Evolutionary conservation across 805 yeast genomes (phyloP).

Genomic region (Yamadazyma endophytica): DNA sequence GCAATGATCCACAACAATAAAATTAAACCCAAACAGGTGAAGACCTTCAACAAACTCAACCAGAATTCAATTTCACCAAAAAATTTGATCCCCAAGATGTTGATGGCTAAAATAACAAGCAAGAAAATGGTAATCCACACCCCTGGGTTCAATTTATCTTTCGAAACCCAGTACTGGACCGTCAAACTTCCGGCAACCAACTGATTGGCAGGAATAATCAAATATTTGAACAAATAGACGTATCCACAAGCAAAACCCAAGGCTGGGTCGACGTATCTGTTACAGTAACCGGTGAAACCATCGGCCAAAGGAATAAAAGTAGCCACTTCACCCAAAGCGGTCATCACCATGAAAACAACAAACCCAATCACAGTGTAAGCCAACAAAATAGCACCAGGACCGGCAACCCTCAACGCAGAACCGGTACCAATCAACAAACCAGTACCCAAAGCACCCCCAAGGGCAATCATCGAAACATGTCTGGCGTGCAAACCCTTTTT

Average conservation of each 20-base stretch:
- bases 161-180: slow-evolving; percentile 49
- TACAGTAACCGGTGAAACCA: slow-evolving; percentile 63
- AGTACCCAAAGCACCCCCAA: slow-evolving; percentile 83
- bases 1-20: slow-evolving; percentile 59
- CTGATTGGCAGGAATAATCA: slow-evolving; percentile 59
- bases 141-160: slow-evolving; percentile 49
- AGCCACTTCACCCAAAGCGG: slow-evolving; percentile 67
- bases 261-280: slow-evolving; percentile 61
- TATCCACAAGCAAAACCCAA: slow-evolving; percentile 69
- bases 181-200: slow-evolving; percentile 58
- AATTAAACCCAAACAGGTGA: slow-evolving; percentile 65
- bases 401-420: slow-evolving; percentile 62
- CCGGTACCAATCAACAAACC: slow-evolving; percentile 70
- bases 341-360: slow-evolving; percentile 65
- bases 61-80: slow-evolving; percentile 59
- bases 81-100: slow-evolving; percentile 47
- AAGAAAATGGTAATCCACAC: slow-evolving; percentile 52
- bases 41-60: slow-evolving; percentile 61
- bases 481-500: slow-evolving; percentile 48
- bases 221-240: slow-evolving; percentile 53
- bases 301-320: slow-evolving; percentile 62
- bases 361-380: slow-evolving; percentile 70
- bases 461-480: slow-evolving; percentile 69
- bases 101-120: slow-evolving; percentile 36
- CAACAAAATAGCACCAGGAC: slow-evolving; percentile 62